A percentile compares a stretch with the other conserved stretches of the same genome.
These are phyloP conservation scores for Rhododendron mucronatum DNA, from an alignment of 148 eudicot genomes.

Conservation along the genomic window DNA sequence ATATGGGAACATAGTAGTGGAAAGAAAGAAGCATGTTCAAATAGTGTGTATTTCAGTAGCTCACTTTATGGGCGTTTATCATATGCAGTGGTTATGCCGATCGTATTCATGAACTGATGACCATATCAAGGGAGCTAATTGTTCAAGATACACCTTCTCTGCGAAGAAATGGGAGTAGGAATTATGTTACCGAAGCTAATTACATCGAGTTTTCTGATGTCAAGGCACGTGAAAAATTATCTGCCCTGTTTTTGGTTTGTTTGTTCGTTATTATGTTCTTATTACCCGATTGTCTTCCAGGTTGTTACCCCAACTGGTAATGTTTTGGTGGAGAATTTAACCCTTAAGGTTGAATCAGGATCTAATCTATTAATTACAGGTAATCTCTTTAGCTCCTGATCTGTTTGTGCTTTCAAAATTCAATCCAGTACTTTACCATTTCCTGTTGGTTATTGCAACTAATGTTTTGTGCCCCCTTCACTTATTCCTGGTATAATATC, in stretches of 20 bases:
- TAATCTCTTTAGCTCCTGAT: constrained; percentile 17
- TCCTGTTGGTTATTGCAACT: neutral
- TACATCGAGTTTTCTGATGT: constrained; percentile 86
- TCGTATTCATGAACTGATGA: constrained; percentile 91
- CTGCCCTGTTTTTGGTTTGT: neutral
- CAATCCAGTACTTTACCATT: neutral
- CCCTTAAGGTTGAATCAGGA: constrained; percentile 80
- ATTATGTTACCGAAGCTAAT: constrained; percentile 84
- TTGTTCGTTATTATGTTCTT: neutral
- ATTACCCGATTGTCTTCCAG: neutral
- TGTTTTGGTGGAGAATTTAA: constrained; percentile 85
- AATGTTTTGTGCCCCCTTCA: neutral
- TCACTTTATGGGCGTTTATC: neutral
- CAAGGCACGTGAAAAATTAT: constrained; percentile 47
- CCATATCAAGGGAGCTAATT: constrained; percentile 73
- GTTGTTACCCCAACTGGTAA: constrained; percentile 74
- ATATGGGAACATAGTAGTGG: neutral
- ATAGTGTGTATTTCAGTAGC: neutral
- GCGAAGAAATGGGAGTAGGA: constrained; percentile 62
- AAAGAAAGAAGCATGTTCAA: neutral
- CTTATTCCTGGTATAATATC: neutral
- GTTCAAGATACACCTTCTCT: constrained; percentile 50
- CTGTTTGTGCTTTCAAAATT: neutral
- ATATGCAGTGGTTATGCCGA: constrained; percentile 94
- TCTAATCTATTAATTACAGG: constrained; percentile 98